These are phyloP conservation scores for Xylaria hypoxylon DNA, from an alignment of 2,329 filamentous ascomycete species.

Conservation along the genomic window DNA sequence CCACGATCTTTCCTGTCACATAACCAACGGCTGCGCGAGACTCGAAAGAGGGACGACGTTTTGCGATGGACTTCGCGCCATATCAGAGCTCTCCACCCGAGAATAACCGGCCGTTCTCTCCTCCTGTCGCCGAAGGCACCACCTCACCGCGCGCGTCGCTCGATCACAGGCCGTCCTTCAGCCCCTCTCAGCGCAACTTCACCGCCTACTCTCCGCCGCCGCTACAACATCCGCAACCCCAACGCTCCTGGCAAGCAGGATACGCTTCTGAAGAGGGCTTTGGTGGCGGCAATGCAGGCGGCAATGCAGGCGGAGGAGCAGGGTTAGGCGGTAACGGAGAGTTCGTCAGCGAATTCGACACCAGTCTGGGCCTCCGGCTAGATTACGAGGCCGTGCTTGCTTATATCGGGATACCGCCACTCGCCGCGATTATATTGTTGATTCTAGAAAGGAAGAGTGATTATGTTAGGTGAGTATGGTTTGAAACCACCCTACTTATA, in stretches of 20 bases:
- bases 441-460: slow-evolving; percentile 94
- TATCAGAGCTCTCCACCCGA: slow-evolving; percentile 96
- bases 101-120: slow-evolving; percentile 81
- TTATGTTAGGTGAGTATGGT: slow-evolving; percentile 80
- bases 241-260: slow-evolving; percentile 63
- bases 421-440: slow-evolving; percentile 85
- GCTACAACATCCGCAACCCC: slow-evolving; percentile 66
- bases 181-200: slow-evolving; percentile 57
- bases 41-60: background rate
- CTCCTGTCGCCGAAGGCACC: slow-evolving; percentile 61
- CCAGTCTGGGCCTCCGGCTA: slow-evolving; percentile 84
- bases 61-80: slow-evolving; percentile 89
- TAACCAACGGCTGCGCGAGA: background rate
- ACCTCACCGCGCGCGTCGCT: slow-evolving; percentile 69
- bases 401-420: slow-evolving; percentile 85
- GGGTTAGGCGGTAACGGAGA: slow-evolving; percentile 51
- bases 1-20: background rate
- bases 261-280: slow-evolving; percentile 48
- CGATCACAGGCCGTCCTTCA: slow-evolving; percentile 63
- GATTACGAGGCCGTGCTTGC: slow-evolving; percentile 92
- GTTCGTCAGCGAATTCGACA: slow-evolving; percentile 76
- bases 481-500: background rate
- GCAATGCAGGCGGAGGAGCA: slow-evolving; percentile 37
- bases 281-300: slow-evolving; percentile 34
- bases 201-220: slow-evolving; percentile 60